phyloP scores from a whole-genome alignment of 2,329 filamentous ascomycete genomes.

The Ophiostoma piceae region DNA sequence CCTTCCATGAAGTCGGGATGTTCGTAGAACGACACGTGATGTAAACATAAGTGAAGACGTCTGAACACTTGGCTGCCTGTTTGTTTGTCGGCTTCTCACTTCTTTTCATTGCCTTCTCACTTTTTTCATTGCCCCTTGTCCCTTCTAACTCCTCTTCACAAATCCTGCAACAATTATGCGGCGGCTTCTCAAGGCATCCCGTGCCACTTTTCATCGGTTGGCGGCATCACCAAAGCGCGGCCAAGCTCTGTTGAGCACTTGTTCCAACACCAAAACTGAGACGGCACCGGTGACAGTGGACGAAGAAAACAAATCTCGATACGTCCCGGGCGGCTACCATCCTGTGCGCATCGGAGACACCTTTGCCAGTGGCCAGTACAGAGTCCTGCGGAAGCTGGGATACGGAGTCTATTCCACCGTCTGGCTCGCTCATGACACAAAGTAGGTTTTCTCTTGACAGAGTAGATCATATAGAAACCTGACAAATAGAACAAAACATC shows the following conservation, averaged over 20 bases:
- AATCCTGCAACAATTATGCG: not conserved
- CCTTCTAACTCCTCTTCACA: not conserved
- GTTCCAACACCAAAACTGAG: not conserved
- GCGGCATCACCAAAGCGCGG: not conserved
- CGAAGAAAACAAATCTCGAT: conserved; percentile 8
- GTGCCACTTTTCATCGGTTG: not conserved
- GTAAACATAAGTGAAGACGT: no score
- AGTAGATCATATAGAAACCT: no score
- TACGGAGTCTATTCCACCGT: conserved; percentile 6
- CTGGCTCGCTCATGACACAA: conserved; percentile 11
- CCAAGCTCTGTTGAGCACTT: not conserved
- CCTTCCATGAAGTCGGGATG: no score
- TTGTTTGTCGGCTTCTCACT: no score
- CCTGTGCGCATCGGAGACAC: not conserved
- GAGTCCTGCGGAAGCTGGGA: not conserved
- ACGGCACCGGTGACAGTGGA: not conserved
- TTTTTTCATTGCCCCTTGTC: no score
- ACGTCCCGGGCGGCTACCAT: conserved; percentile 9
- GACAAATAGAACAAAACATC: not conserved
- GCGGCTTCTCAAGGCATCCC: not conserved
- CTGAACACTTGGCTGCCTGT: no score
- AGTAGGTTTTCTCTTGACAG: not conserved
- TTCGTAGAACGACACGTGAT: no score
- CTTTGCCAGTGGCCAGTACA: not conserved
- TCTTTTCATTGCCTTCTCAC: no score